Conservation (phyloP, 192 early-diverging fungal genomes). For the Ramicandelaber brevisporus region DNA sequence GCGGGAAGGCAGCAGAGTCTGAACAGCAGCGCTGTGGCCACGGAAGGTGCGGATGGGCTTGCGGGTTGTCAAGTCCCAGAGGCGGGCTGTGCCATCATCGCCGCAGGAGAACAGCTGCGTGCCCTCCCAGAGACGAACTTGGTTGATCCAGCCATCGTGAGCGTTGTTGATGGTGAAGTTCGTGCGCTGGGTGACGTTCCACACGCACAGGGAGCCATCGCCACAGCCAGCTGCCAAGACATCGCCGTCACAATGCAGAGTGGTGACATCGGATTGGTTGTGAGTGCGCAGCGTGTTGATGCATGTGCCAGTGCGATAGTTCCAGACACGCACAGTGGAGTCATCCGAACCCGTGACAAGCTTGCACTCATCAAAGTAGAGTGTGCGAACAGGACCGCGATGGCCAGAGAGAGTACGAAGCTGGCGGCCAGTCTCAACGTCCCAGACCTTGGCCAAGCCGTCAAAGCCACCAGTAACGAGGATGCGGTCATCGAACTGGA, state of each 20-base stretch:
- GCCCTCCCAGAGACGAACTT: constrained; percentile 49
- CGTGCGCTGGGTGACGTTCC: constrained; percentile 35
- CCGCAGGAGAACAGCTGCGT: constrained; percentile 53
- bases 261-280: constrained; percentile 46
- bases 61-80: constrained; percentile 60
- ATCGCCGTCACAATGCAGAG: constrained; percentile 50
- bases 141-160: constrained; percentile 80
- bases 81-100: constrained; percentile 62
- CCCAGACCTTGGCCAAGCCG: constrained; percentile 66
- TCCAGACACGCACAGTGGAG: constrained; percentile 78
- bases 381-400: constrained; percentile 52
- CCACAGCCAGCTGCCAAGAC: constrained; percentile 66
- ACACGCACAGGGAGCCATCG: constrained; percentile 66
- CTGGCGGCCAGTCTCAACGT: constrained; percentile 58
- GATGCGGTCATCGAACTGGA: constrained; percentile 66
- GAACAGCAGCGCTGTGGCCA: constrained; percentile 54
- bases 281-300: constrained; percentile 38
- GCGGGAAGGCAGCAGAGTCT: constrained; percentile 26
- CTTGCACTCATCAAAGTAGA: constrained; percentile 88
- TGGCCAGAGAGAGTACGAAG: constrained; percentile 64
- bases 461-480: constrained; percentile 80
- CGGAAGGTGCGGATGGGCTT: constrained; percentile 34
- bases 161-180: constrained; percentile 44
- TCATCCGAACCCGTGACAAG: constrained; percentile 86
- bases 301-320: constrained; percentile 64